A percentile compares a stretch with the other conserved stretches of the same genome.
phyloP scores from a whole-genome alignment of 176 grass and related monocot species.

The Sorghum bicolor region Sorghum_bicolor_NCBIv3 NC_012872.2:61729001-61729500 shows the following conservation, averaged over 20 bases:
- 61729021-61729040: background rate
- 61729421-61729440: background rate
- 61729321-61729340: background rate
- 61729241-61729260: background rate
- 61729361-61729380: background rate
- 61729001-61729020: background rate
- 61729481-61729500: background rate
- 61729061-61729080: background rate
- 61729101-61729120: background rate
- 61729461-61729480: background rate
- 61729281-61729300: background rate
- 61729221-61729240: background rate
- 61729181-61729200: background rate
- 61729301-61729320: background rate
- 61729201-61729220: background rate
- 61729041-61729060: background rate
- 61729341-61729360: background rate
- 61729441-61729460: background rate
- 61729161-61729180: background rate
- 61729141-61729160: background rate
- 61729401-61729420: background rate
- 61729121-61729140: background rate
- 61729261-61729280: background rate
- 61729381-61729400: background rate
- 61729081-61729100: background rate